A percentile compares a stretch with the other conserved stretches of the same genome.
These are phyloP conservation scores for Penicillium chermesinum DNA, from an alignment of 495 filamentous ascomycete species.

Conservation along the genomic window DNA sequence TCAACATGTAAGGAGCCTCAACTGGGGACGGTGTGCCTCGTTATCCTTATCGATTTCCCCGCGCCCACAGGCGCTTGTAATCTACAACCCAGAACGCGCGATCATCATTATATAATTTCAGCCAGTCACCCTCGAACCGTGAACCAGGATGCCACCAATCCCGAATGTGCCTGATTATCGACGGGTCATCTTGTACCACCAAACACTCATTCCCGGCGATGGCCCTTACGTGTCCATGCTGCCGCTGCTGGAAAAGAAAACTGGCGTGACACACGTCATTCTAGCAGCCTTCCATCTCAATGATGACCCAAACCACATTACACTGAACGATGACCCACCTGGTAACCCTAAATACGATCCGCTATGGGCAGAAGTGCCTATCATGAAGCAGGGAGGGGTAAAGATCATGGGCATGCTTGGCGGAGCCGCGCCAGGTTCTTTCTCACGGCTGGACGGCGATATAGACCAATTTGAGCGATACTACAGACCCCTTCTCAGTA, in stretches of 20 bases:
- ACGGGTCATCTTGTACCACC: conserved; percentile 64
- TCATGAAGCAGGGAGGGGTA: conserved; percentile 59
- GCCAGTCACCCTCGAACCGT: neutral
- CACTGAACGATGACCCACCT: conserved; percentile 70
- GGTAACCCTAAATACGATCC: conserved; percentile 49
- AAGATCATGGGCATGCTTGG: conserved; percentile 79
- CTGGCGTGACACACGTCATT: conserved; percentile 68
- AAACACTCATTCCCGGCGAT: conserved; percentile 54
- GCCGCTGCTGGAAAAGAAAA: conserved; percentile 56
- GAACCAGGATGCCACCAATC: conserved; percentile 33
- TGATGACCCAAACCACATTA: conserved; percentile 51
- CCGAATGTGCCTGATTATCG: conserved; percentile 27
- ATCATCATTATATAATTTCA: too few species aligned
- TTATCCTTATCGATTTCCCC: neutral
- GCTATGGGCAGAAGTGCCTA: conserved; percentile 67
- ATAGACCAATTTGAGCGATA: conserved; percentile 56
- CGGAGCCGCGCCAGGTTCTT: conserved; percentile 69
- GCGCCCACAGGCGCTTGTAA: too few species aligned
- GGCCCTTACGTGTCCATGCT: conserved; percentile 63
- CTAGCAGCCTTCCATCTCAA: conserved; percentile 80
- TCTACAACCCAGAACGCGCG: too few species aligned
- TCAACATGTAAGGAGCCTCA: too few species aligned
- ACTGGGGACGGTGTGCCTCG: neutral
- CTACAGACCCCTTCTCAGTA: conserved; percentile 58
- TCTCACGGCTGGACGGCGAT: conserved; percentile 55